Percentiles rank a stretch among this genome's conserved stretches.
Conservation (phyloP, 495 filamentous ascomycete species). For the Xylaria palmicola region DNA sequence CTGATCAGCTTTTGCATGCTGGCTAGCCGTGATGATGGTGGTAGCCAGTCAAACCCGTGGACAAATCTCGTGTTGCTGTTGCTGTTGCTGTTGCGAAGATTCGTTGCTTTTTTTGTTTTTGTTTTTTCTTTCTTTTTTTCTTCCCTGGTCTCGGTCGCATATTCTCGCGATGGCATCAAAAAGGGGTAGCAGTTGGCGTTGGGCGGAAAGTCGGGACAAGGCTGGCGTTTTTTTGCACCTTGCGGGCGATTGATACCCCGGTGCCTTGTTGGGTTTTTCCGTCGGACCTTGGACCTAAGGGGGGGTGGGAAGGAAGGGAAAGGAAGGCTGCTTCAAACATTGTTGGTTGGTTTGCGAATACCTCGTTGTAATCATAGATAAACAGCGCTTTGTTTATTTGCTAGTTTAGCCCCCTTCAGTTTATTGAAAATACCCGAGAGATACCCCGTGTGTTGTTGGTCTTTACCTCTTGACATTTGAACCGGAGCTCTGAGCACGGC, state of each 20-base stretch:
- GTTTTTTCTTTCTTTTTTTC: too few species aligned
- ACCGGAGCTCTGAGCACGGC: neutral
- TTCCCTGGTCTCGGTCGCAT: neutral
- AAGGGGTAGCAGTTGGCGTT: conserved; percentile 5
- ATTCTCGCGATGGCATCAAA: conserved; percentile 1
- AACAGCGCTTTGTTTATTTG: conserved; percentile 3
- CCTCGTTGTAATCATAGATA: conserved; percentile 15
- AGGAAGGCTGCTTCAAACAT: neutral
- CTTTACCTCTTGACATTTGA: neutral
- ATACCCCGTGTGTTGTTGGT: neutral
- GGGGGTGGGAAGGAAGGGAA: neutral
- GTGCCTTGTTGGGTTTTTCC: neutral
- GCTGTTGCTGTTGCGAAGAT: too few species aligned
- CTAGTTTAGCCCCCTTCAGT: neutral
- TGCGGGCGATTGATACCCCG: conserved; percentile 4
- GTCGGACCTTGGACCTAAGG: neutral
- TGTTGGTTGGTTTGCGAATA: neutral
- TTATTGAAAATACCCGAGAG: neutral
- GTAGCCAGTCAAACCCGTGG: neutral
- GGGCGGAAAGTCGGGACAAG: neutral
- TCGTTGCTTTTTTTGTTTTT: too few species aligned
- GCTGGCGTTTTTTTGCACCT: neutral
- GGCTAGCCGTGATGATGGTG: neutral
- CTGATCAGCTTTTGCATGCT: neutral
- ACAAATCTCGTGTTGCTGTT: too few species aligned